These are phyloP conservation scores for Saccharomyces jurei DNA, from an alignment of 805 yeast genomes.

Conservation along the genomic window DNA sequence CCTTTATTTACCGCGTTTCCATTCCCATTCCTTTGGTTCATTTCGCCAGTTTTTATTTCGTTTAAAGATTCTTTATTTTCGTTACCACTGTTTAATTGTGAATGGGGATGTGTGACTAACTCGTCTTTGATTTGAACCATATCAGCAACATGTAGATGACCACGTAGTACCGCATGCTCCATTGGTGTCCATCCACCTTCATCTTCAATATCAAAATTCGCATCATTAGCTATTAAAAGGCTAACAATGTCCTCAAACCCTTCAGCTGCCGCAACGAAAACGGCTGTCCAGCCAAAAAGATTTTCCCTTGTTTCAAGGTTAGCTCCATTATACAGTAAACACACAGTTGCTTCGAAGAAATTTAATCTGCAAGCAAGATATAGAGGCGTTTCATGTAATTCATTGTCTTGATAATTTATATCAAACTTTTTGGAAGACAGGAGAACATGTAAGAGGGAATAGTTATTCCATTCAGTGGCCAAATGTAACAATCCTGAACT, in stretches of 20 bases:
- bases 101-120: not conserved
- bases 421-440: slow-evolving; percentile 50
- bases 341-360: slow-evolving; percentile 42
- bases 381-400: slow-evolving; percentile 70
- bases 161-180: slow-evolving; percentile 90
- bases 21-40: not conserved
- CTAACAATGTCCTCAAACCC: slow-evolving; percentile 56
- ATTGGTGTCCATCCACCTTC: slow-evolving; percentile 95
- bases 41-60: too few species aligned
- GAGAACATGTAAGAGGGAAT: slow-evolving; percentile 30
- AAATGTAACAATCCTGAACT: slow-evolving; percentile 54
- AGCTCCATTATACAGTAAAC: slow-evolving; percentile 53
- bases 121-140: slow-evolving; percentile 35
- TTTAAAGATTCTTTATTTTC: slow-evolving; percentile 1
- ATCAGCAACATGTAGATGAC: slow-evolving; percentile 67
- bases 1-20: not conserved
- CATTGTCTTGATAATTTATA: slow-evolving; percentile 52
- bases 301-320: slow-evolving; percentile 67
- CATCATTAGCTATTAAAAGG: slow-evolving; percentile 45
- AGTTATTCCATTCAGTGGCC: slow-evolving; percentile 25
- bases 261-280: slow-evolving; percentile 83
- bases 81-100: not conserved
- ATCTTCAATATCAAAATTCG: slow-evolving; percentile 52
- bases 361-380: slow-evolving; percentile 70
- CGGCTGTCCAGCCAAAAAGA: slow-evolving; percentile 90